Evolutionary conservation across 2,329 filamentous ascomycete genomes (phyloP).

Genomic region (Ceratocystiopsis brevicomis): DNA sequence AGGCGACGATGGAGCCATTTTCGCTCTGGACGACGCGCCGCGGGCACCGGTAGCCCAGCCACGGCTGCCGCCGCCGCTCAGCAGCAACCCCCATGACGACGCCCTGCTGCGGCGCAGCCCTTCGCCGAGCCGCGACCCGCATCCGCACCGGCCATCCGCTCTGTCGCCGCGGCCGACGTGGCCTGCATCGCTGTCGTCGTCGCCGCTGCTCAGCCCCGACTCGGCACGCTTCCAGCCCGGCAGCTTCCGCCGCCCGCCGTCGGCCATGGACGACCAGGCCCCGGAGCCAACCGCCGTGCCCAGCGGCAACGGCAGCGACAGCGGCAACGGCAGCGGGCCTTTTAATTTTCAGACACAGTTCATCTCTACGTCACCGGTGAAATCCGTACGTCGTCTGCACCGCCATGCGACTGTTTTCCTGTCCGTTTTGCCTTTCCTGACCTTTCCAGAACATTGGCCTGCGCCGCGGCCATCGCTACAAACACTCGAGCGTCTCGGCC

Average conservation of each 20-base stretch:
- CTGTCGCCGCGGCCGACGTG: not conserved
- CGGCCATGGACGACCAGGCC: conserved; percentile 2
- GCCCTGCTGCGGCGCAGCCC: conserved; percentile 8
- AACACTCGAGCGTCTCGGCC: conserved; percentile 78
- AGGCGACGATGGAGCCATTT: not conserved
- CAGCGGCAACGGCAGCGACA: conserved; percentile 1
- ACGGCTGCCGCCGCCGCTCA: too few species aligned
- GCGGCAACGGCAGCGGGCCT: conserved; percentile 22
- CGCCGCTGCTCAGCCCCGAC: conserved; percentile 1
- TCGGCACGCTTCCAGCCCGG: not conserved
- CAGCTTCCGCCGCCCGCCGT: conserved; percentile 3
- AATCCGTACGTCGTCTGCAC: conserved; percentile 47
- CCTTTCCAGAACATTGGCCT: conserved; percentile 62
- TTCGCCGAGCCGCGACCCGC: conserved; percentile 1
- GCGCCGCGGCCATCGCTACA: conserved; percentile 89
- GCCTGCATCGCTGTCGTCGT: not conserved
- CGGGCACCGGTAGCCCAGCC: too few species aligned
- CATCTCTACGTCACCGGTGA: conserved; percentile 56
- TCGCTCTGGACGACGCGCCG: too few species aligned
- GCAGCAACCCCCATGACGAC: conserved; percentile 6
- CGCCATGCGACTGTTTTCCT: too few species aligned
- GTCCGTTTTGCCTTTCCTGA: not conserved
- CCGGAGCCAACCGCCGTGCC: not conserved
- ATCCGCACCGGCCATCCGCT: not conserved
- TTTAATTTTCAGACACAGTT: conserved; percentile 89